Conservation (phyloP, 208 protist genomes). For the Kentomonas sorsogonicus region DNA sequence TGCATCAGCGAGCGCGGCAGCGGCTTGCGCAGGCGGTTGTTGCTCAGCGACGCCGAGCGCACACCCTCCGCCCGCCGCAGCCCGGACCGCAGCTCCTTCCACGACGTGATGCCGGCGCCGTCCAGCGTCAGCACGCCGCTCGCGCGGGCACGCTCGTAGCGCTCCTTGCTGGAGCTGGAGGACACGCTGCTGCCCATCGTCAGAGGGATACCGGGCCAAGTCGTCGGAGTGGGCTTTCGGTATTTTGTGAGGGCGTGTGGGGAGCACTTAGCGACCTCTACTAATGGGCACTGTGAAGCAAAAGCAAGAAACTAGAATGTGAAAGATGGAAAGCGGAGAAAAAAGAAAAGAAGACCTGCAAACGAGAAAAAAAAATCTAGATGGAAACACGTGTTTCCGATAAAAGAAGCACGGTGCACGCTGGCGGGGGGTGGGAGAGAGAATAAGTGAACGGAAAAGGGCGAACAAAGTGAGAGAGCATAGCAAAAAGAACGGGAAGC, state of each 20-base stretch:
- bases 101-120: conserved; percentile 15
- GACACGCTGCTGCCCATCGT: conserved; percentile 23
- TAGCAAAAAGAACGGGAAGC: background rate
- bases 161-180: conserved; percentile 17
- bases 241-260: too few relatives aligned
- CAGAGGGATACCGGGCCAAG: background rate
- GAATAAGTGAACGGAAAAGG: background rate
- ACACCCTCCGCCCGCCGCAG: conserved; percentile 13
- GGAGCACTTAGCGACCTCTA: background rate
- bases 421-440: background rate
- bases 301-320: background rate
- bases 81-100: conserved; percentile 14
- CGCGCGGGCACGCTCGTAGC: conserved; percentile 20
- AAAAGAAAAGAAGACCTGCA: background rate
- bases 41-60: conserved; percentile 21
- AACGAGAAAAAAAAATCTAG: conserved; percentile 1
- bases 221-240: background rate
- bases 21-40: conserved; percentile 19
- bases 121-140: conserved; percentile 30
- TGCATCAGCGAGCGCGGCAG: conserved; percentile 19
- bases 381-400: background rate
- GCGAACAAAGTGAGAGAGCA: background rate
- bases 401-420: background rate
- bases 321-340: background rate
- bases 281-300: conserved; percentile 1